Evolutionary conservation across 225 moss, liverwort and hornwort species (phyloP), one percentile per base, ranked within the genome.

Genomic region (Antitrichia curtipendula): DNA sequence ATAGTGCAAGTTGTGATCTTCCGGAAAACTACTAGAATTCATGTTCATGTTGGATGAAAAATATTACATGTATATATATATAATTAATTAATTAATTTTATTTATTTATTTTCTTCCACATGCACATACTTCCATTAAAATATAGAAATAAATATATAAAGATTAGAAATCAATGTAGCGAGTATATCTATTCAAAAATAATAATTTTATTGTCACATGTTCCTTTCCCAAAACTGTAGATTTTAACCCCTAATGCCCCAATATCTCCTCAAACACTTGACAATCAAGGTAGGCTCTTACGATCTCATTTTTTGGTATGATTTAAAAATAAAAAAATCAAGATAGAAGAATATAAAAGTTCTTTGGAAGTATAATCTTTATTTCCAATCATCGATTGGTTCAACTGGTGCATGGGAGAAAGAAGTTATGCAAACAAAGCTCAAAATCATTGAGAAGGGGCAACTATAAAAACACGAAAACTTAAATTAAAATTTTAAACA

Each of bases 221-320:
- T 17, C 3, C 16, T 10, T 29, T 72, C 2, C 2, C 9, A 40
- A 40, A 68, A 24, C 28, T 3, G n/a, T n/a, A n/a, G 3, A 29
- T 72, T 72, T 41, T 16, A 43, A 71, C 5, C 15, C 25, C 17
- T 71, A 28, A 49, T 32, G 70, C 3, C 41, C 5, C 41, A 3
- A 4, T 71, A 9, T 43, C 7, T 10, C 10, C 2, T 43, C 0
- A 8, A 3, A 22, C 27, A 27, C 34, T 75, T 22, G 3, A 50
- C 7, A 12, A 2, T 75, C 32, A 5, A 2, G n/a, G n/a, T 4
- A 50, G 2, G 21, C 8, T 34, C 8, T 0, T 3, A 5, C 34
- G 2, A 50, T 50, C 5, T 34, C 21, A 34, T 12, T 34, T 32
- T 74, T 21, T 50, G 3, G 2, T 7, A 20, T 32, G 20, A 16